These are phyloP conservation scores for Pseudogymnoascus sp. DNA, from an alignment of 2,329 filamentous ascomycete genomes.

Conservation along the genomic window DNA sequence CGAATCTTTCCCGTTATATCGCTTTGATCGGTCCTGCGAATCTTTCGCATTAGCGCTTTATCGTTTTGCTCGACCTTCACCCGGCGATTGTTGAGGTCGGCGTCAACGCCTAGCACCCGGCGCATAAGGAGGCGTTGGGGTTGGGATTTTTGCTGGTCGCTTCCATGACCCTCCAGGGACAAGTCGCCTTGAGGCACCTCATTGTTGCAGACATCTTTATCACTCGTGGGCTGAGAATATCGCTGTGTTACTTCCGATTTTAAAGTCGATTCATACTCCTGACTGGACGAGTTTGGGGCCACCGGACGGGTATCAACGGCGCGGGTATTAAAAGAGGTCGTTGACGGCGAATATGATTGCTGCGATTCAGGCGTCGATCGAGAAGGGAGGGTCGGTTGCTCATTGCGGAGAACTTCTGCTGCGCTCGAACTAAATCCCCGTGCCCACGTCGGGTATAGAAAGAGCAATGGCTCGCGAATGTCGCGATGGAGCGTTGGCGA, in stretches of 20 bases:
- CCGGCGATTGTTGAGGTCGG: background rate
- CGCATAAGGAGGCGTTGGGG: background rate
- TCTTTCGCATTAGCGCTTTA: background rate
- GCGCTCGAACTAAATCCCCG: background rate
- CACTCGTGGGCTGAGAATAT: background rate
- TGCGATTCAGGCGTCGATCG: background rate
- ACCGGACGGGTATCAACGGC: background rate
- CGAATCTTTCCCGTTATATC: background rate
- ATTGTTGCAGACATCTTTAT: background rate
- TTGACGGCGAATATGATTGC: background rate
- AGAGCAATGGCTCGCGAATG: slow-evolving; percentile 6
- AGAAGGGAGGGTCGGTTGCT: background rate
- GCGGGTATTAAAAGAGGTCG: background rate
- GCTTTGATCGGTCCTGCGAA: background rate
- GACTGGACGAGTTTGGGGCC: background rate
- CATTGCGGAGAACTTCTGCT: background rate
- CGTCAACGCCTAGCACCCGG: background rate
- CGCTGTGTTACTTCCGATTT: background rate
- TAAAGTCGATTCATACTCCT: background rate
- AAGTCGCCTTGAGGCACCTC: background rate
- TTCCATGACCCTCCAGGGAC: background rate
- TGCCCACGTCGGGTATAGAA: slow-evolving; percentile 6
- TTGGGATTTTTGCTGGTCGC: background rate
- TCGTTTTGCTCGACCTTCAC: background rate
- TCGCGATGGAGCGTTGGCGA: background rate